Evolutionary conservation across 768 basidiomycete genomes (phyloP), one percentile per base, ranked within the genome.

Genomic region (Auricularia cornea): DNA sequence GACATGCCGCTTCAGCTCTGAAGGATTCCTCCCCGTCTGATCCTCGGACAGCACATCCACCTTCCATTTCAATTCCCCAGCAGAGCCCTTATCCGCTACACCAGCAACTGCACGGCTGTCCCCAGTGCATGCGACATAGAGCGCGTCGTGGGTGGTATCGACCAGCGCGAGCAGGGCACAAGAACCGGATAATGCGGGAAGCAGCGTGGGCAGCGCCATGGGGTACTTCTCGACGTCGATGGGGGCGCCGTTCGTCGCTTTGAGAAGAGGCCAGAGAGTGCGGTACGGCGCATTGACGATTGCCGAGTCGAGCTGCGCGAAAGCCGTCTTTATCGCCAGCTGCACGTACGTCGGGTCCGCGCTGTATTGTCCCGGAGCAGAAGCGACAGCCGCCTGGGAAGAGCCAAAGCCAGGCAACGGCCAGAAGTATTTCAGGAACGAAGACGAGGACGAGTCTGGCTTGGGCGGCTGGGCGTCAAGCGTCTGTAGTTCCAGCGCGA

Each of bases 51-150:
- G 80, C n/a, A 92, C 92, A 72, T 97, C 93, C 32, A 94, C 89
- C 56, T 87, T 83, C 97, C 97, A 99, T 38, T 38, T 38, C 35
- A 38, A 38, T 14, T 14, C 35, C 8, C 16, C 35, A 60, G 79
- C 80, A 12, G 91, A 91, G 60, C 80, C 77, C 3, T 85, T 87
- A 66, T 86, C 83, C 2, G 72, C 74, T 3, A 81, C 80, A 23
- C 97, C 97, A 26, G 96, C 95, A 5, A 99, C 94, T 14, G 97
- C 97, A 59, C 97, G 84, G 71, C 92, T 90, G 72, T 99, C 97
- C 0, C 97, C 97, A 3, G 94, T 88, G 68, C 87, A 87, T 10
- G 96, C 96, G 35, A 98, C 85, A 69, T 97, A 96, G 30, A 98
- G 73, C 71, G 94, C 86, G 54, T 81, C 83, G 64, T 89, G 82